Percentiles rank a stretch among this genome's conserved stretches.
These are phyloP conservation scores for Leccinum disarticulatum DNA, from an alignment of 768 basidiomycete species.

Conservation along the genomic window DNA sequence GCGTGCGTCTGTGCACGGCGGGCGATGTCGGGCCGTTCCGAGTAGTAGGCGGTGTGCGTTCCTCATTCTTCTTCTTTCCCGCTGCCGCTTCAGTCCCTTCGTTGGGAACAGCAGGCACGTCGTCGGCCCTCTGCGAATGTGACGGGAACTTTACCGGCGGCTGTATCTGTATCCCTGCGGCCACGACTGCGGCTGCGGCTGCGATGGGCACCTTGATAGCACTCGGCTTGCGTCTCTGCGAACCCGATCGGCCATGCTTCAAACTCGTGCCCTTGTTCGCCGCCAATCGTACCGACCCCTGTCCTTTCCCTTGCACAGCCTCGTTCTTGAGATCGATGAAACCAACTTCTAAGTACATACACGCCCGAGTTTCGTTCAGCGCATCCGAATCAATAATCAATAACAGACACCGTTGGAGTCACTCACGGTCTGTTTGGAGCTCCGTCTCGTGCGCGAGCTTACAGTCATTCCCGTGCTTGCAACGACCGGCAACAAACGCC, in stretches of 20 bases:
- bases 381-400: background rate
- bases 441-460: slow-evolving; percentile 34
- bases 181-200: background rate
- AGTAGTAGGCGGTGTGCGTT: background rate
- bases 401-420: background rate
- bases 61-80: background rate
- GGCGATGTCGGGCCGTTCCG: slow-evolving; percentile 10
- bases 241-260: slow-evolving; percentile 11
- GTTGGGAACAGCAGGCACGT: background rate
- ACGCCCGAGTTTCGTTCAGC: background rate
- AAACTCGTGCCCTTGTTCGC: slow-evolving; percentile 1
- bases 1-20: slow-evolving; percentile 26
- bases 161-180: background rate
- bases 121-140: background rate
- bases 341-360: slow-evolving; percentile 13
- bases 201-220: background rate
- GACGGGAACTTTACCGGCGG: background rate
- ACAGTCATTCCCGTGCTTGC: slow-evolving; percentile 29
- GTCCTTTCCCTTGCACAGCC: background rate
- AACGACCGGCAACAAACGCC: slow-evolving; percentile 26
- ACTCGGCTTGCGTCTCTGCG: slow-evolving; percentile 9
- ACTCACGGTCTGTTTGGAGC: slow-evolving; percentile 25
- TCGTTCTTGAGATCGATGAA: slow-evolving; percentile 17
- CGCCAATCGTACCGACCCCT: background rate
- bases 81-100: background rate